These are phyloP conservation scores for Xenosphaeropsis pyriputrescens DNA, from an alignment of 2,329 filamentous ascomycete genomes.

Conservation along the genomic window DNA sequence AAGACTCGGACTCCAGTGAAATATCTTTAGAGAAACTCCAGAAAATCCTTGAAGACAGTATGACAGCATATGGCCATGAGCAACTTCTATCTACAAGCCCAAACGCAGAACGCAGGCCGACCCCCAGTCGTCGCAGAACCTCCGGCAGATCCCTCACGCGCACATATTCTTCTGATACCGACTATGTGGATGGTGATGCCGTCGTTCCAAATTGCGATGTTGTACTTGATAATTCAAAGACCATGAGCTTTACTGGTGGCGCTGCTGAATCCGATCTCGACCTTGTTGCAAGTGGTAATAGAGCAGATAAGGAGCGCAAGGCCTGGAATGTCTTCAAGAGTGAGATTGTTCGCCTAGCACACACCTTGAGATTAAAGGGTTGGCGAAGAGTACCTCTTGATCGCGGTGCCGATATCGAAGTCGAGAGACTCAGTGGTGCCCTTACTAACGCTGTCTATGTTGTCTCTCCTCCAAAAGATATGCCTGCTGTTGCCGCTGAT, in stretches of 20 bases:
- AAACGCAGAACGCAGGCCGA: conserved; percentile 8
- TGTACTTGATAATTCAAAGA: conserved; percentile 79
- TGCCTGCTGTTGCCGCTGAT: conserved; percentile 24
- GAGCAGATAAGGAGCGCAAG: conserved; percentile 52
- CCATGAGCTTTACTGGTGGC: conserved; percentile 58
- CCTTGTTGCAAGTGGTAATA: conserved; percentile 27
- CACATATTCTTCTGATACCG: conserved; percentile 65
- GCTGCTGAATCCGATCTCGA: conserved; percentile 12
- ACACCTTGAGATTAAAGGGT: conserved; percentile 80
- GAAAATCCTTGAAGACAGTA: conserved; percentile 57
- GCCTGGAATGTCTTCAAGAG: conserved; percentile 81
- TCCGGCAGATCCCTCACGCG: conserved; percentile 7
- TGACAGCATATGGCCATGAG: conserved; percentile 23
- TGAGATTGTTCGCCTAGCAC: conserved; percentile 77
- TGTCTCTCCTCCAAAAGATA: conserved; percentile 61
- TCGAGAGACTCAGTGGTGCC: conserved; percentile 74
- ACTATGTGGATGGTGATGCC: conserved; percentile 66
- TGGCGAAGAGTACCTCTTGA: conserved; percentile 76
- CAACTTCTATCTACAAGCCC: conserved; percentile 10
- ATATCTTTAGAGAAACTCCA: conserved; percentile 71
- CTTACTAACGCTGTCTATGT: conserved; percentile 96
- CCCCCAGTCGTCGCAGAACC: conserved; percentile 6
- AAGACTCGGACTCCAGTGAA: conserved; percentile 51
- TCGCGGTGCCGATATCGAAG: conserved; percentile 49
- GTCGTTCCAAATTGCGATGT: conserved; percentile 78